Conservation (phyloP, 176 grass and related monocot species). For the Rhipidocladum racemiflorum region DNA sequence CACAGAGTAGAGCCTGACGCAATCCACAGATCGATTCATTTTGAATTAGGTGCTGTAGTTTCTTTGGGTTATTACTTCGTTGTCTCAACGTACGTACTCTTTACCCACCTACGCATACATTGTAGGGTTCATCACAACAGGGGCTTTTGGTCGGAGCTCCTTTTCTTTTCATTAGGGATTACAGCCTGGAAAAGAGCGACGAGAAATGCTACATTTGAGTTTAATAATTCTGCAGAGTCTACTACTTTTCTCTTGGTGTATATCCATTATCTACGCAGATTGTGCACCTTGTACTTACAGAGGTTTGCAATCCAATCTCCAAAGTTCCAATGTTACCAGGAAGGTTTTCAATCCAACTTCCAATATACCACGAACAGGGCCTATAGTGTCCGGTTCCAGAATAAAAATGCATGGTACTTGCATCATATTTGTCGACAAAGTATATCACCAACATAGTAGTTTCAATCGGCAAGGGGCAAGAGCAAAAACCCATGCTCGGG, state of each 20-base stretch:
- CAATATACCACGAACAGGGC: not conserved
- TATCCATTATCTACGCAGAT: not conserved
- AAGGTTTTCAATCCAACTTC: not conserved
- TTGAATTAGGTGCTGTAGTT: not conserved
- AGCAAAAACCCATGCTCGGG: not conserved
- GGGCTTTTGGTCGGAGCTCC: not conserved
- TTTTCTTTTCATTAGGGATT: not conserved
- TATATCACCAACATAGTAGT: not conserved
- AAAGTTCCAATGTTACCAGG: not conserved
- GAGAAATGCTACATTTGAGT: not conserved
- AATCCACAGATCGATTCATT: not conserved
- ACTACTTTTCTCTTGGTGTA: not conserved
- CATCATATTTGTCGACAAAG: not conserved
- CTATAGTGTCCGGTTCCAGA: not conserved
- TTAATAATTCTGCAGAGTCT: not conserved
- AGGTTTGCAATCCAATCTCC: not conserved
- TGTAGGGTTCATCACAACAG: not conserved
- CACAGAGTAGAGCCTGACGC: not conserved
- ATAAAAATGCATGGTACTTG: not conserved
- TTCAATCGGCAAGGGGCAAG: not conserved
- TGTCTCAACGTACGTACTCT: not conserved
- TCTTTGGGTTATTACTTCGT: not conserved
- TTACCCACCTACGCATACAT: not conserved
- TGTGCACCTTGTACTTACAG: not conserved
- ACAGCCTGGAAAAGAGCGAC: not conserved